Conservation (phyloP, 768 basidiomycete species). For the Lenzites betulinus region DNA sequence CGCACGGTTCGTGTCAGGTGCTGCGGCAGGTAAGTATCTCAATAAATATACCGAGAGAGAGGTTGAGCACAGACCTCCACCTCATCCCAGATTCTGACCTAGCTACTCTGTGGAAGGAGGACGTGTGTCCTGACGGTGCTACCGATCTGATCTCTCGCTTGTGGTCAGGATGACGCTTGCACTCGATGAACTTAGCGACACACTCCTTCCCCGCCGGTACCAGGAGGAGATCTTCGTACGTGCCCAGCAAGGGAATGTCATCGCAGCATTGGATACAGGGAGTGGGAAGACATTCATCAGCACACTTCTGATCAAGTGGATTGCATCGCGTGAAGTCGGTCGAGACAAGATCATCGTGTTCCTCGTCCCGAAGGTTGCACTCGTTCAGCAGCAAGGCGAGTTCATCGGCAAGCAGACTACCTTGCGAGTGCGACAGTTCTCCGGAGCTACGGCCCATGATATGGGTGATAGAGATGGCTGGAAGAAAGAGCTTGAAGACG, state of each 20-base stretch:
- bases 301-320: conserved; percentile 73
- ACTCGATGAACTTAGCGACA: conserved; percentile 35
- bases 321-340: conserved; percentile 51
- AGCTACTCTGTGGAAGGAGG: not conserved
- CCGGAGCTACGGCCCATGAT: conserved; percentile 72
- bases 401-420: conserved; percentile 67
- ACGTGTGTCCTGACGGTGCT: not conserved
- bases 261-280: conserved; percentile 60
- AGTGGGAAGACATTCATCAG: conserved; percentile 65
- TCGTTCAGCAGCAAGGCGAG: conserved; percentile 80
- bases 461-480: conserved; percentile 67
- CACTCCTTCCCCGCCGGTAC: conserved; percentile 50
- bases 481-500: conserved; percentile 58
- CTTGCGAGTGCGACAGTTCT: conserved; percentile 65
- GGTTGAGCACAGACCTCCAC: not conserved
- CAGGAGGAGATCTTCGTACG: conserved; percentile 58
- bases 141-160: too few species aligned
- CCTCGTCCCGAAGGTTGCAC: conserved; percentile 81
- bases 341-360: conserved; percentile 70
- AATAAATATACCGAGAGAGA: not conserved
- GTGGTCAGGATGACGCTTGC: not conserved
- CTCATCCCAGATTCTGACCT: not conserved
- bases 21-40: not conserved
- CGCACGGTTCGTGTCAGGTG: not conserved
- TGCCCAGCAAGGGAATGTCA: conserved; percentile 53